phyloP scores from a whole-genome alignment of 768 basidiomycete genomes.

The Suillus occidentalis region DNA sequence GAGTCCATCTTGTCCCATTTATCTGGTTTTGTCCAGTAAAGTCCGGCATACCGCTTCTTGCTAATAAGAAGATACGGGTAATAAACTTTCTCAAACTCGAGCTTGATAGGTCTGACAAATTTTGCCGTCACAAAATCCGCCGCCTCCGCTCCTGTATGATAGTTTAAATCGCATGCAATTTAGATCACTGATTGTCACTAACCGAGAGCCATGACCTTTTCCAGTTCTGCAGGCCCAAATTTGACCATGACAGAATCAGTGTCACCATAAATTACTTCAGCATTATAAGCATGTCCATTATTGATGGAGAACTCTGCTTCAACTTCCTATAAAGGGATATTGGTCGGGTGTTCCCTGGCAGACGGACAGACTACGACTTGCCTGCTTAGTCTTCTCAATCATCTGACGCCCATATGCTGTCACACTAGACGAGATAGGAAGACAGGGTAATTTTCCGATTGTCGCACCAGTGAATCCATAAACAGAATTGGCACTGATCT shows the following conservation, averaged over 20 bases:
- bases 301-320: slow-evolving; percentile 83
- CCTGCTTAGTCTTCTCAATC: slow-evolving; percentile 96
- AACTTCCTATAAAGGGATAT: slow-evolving; percentile 59
- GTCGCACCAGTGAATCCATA: slow-evolving; percentile 99
- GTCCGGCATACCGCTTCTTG: slow-evolving; percentile 97
- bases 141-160: slow-evolving; percentile 75
- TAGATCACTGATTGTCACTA: slow-evolving; percentile 20
- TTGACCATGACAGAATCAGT: slow-evolving; percentile 99
- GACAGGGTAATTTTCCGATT: slow-evolving; percentile 93
- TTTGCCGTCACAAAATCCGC: slow-evolving; percentile 88
- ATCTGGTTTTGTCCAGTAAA: slow-evolving; percentile 95
- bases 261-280: slow-evolving; percentile 96
- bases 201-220: slow-evolving; percentile 90
- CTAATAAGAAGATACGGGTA: slow-evolving; percentile 97
- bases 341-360: slow-evolving; percentile 1
- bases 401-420: slow-evolving; percentile 98
- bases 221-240: slow-evolving; percentile 88
- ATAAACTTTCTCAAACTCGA: slow-evolving; percentile 99
- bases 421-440: slow-evolving; percentile 91
- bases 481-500: slow-evolving; percentile 99
- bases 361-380: slow-evolving; percentile 26
- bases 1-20: slow-evolving; percentile 99
- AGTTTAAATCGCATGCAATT: slow-evolving; percentile 1
- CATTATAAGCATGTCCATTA: slow-evolving; percentile 85
- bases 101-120: slow-evolving; percentile 94